phyloP scores from a whole-genome alignment of 495 filamentous ascomycete species.

The Aspergillus heteromorphus region DNA sequence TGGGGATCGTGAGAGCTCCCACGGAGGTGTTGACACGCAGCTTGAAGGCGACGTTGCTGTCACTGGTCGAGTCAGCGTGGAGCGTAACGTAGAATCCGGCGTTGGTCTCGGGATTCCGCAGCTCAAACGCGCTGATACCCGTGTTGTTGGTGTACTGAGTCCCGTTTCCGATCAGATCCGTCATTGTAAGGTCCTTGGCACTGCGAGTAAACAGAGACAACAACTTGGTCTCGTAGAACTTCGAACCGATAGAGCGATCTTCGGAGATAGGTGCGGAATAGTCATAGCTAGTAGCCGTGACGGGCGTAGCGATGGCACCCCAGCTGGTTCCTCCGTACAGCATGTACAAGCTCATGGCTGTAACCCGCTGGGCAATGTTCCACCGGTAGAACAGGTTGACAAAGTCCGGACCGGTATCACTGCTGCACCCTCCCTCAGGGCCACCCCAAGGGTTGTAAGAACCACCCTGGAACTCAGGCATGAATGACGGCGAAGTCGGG shows the following conservation, averaged over 20 bases:
- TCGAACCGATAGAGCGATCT: constrained; percentile 49
- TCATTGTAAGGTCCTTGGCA: constrained; percentile 47
- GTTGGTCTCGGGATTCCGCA: constrained; percentile 52
- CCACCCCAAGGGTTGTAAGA: constrained; percentile 59
- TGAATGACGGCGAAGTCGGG: constrained; percentile 50
- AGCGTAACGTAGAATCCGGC: constrained; percentile 53
- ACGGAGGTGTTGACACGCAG: constrained; percentile 49
- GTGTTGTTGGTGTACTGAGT: constrained; percentile 50
- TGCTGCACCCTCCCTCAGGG: constrained; percentile 47
- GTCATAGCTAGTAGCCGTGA: constrained; percentile 51
- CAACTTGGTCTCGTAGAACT: constrained; percentile 58
- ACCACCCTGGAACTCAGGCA: constrained; percentile 63
- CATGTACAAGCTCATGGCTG: constrained; percentile 53
- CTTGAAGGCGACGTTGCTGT: constrained; percentile 45
- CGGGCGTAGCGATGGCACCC: constrained; percentile 45
- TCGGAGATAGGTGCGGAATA: constrained; percentile 57
- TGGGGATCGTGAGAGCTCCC: constrained; percentile 43
- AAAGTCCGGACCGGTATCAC: constrained; percentile 43
- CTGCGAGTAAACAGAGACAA: constrained; percentile 51
- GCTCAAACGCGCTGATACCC: constrained; percentile 40
- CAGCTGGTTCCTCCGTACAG: constrained; percentile 58
- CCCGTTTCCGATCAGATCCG: constrained; percentile 51
- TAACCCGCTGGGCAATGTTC: constrained; percentile 50
- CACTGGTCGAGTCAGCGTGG: constrained; percentile 44
- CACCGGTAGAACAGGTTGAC: constrained; percentile 58